These are phyloP conservation scores for Penicillium argentinense DNA, from an alignment of 495 filamentous ascomycete genomes.

Conservation along the genomic window DNA sequence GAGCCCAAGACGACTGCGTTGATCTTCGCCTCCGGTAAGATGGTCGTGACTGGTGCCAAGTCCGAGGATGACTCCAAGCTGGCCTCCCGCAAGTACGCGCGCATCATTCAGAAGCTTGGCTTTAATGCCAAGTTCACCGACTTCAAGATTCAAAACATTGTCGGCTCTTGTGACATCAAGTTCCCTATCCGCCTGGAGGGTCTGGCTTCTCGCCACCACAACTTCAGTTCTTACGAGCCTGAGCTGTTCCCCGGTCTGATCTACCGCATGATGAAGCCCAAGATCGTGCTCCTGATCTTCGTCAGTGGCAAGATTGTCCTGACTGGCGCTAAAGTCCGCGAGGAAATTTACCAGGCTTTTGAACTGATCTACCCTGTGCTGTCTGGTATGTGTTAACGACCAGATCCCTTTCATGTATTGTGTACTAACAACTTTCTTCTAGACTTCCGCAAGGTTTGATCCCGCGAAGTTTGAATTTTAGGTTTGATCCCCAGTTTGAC, in stretches of 20 bases:
- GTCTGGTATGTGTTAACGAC: slow-evolving; percentile 59
- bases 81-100: slow-evolving; percentile 95
- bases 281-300: slow-evolving; percentile 98
- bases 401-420: background rate
- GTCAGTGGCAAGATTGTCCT: slow-evolving; percentile 98
- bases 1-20: slow-evolving; percentile 98
- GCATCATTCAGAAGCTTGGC: slow-evolving; percentile 99
- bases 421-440: slow-evolving; percentile 23
- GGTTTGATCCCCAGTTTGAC: too few relatives aligned
- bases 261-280: slow-evolving; percentile 99
- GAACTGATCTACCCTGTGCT: slow-evolving; percentile 99
- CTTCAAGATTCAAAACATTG: slow-evolving; percentile 99
- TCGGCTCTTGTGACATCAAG: slow-evolving; percentile 98
- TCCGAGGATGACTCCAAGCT: slow-evolving; percentile 97
- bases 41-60: slow-evolving; percentile 99
- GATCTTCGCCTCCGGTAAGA: slow-evolving; percentile 98
- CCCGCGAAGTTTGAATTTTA: too few relatives aligned
- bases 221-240: slow-evolving; percentile 98
- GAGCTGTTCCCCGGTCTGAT: slow-evolving; percentile 99
- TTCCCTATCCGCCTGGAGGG: slow-evolving; percentile 98
- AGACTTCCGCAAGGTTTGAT: slow-evolving; percentile 74
- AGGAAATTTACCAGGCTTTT: slow-evolving; percentile 98
- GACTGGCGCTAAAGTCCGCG: slow-evolving; percentile 95
- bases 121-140: slow-evolving; percentile 99
- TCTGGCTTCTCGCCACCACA: slow-evolving; percentile 92